Base-by-base conservation (phyloP, 306 rosid species). In the Astragalus membranaceus region DNA sequence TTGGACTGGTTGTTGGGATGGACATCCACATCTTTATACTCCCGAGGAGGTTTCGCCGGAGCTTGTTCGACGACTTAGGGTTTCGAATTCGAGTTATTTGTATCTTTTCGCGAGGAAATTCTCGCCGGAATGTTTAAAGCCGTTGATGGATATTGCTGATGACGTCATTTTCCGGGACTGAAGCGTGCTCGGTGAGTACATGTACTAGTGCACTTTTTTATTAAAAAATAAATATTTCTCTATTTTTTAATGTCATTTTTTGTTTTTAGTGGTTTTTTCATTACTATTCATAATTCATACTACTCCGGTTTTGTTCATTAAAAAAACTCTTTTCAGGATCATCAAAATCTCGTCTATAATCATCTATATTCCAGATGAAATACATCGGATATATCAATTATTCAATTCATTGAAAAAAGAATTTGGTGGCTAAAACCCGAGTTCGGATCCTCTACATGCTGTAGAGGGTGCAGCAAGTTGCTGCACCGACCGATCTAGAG, bases 1-100 rank as follows among this genome's bases (percentile, higher is more conserved):
- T 29, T 86, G 95, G 95, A 86, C 91, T 0, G 95, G 69, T 12
- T 73, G 85, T 46, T 75, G 83, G 79, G 86, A 86, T 4, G 95
- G 95, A 6, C 91, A 86, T 37, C 95, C 95, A 0, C 86, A 82
- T 46, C 20, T 66, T 32, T 88, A 88, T 52, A 63, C 71, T 49
- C 79, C 85, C 1, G 62, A 53, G 53, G 91, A 88, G 67, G 47
- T 88, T 0, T 86, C 89, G 1, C 82, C 82, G 29, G 76, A 67
- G 23, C 89, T 88, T 0, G 14, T 86, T 59, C 77, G 62, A 4
- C 61, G 2, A 11, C n/a, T 88, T 36, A 70, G 95, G 72, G 23
- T 5, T 1, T 86, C 91, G 1, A 86, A 88, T 39, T 86, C 83
- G 2, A 80, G 69, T 48, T 78, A 82, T 8, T 23, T 72, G 0